Evolutionary conservation across 371 early-diverging fungal species (phyloP).

Genomic region (Saksenaea oblongispora): DNA sequence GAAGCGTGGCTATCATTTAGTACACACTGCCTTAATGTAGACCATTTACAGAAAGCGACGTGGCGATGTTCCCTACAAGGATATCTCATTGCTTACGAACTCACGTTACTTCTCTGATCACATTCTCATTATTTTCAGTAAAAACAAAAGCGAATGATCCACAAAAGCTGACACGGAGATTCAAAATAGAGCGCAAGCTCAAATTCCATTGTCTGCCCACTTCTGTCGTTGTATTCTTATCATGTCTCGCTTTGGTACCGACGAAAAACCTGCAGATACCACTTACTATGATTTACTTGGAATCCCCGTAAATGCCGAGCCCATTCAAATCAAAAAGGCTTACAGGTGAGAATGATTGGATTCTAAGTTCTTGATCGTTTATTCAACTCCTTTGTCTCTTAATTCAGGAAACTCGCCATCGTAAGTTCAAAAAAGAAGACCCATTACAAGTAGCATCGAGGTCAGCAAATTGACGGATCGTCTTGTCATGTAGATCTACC

Average conservation of each 20-base stretch:
- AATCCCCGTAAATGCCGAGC: conserved; percentile 78
- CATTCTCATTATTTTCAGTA: no score
- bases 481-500: conserved; percentile 68
- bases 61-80: no score
- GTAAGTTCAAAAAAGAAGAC: conserved; percentile 19
- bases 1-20: no score
- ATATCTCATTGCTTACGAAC: no score
- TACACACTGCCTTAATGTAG: no score
- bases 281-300: conserved; percentile 90
- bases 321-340: conserved; percentile 90
- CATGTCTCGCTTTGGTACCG: conserved; percentile 56
- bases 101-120: no score
- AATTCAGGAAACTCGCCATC: conserved; percentile 45
- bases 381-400: neutral
- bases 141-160: no score
- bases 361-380: neutral
- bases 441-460: conserved; percentile 2
- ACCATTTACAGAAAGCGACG: no score
- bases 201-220: neutral
- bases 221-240: neutral
- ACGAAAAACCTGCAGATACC: conserved; percentile 74
- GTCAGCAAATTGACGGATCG: neutral
- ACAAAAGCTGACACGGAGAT: neutral
- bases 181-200: neutral
- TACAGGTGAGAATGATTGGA: conserved; percentile 64